A percentile compares a stretch with the other conserved stretches of the same genome.
These are phyloP conservation scores for Fraxinus sp. DNA, from an alignment of 305 asterid genomes.

Conservation along the genomic window DNA sequence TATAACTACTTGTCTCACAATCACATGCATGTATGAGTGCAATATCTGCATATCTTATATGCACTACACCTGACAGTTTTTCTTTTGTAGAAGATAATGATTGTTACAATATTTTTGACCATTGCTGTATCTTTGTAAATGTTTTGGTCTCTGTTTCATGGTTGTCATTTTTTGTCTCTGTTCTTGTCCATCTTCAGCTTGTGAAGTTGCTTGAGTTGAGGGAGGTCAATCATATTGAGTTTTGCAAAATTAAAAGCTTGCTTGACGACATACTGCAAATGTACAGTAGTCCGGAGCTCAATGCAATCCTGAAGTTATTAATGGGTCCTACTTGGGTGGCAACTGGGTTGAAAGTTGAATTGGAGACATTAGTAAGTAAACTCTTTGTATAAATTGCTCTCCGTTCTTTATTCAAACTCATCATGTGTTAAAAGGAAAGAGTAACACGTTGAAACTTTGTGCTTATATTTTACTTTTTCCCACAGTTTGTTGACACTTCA, in stretches of 20 bases:
- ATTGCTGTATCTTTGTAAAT: background rate
- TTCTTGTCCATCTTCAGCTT: conserved; percentile 55
- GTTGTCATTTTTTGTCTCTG: background rate
- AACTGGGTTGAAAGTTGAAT: conserved; percentile 79
- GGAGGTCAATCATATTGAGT: conserved; percentile 97
- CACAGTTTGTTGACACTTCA: background rate
- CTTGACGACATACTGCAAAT: conserved; percentile 73
- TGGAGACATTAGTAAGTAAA: conserved; percentile 71
- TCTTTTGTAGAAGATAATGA: background rate
- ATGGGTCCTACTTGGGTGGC: conserved; percentile 94
- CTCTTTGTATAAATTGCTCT: background rate
- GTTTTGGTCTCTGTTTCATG: background rate
- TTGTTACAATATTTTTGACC: background rate
- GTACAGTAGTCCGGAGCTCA: conserved; percentile 56
- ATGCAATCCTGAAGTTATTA: conserved; percentile 54
- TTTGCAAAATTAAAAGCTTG: conserved; percentile 78
- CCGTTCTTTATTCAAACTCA: background rate
- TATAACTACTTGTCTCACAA: background rate
- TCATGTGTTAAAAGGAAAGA: conserved; percentile 1
- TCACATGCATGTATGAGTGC: background rate
- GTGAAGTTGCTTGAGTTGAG: conserved; percentile 93
- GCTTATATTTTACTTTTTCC: background rate
- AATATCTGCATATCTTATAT: background rate
- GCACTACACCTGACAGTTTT: background rate
- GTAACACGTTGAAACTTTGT: background rate